Conservation (phyloP, 2,329 filamentous ascomycete genomes). For the Monosporascus sp. region DNA sequence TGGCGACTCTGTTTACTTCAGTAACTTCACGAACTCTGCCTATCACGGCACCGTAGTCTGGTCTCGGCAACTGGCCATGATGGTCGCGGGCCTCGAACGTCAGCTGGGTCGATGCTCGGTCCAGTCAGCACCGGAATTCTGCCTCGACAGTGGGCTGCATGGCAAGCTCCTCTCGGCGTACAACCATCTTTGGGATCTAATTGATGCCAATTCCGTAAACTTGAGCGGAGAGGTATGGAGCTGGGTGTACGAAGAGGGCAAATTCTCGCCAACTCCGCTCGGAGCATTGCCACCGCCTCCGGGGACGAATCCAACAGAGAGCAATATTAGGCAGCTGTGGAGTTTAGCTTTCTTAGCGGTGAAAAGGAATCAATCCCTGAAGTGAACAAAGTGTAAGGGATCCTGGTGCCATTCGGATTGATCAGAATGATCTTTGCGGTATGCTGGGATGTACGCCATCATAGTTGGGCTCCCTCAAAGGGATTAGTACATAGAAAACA, state of each 20-base stretch:
- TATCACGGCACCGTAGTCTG: constrained; percentile 63
- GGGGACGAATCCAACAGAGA: constrained; percentile 40
- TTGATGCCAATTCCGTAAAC: constrained; percentile 48
- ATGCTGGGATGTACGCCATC: too few species aligned
- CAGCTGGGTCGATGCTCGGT: constrained; percentile 49
- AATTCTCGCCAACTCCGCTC: constrained; percentile 44
- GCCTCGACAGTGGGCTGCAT: constrained; percentile 37
- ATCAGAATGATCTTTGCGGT: too few species aligned
- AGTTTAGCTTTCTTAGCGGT: constrained; percentile 55
- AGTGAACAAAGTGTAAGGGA: too few species aligned
- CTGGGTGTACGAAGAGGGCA: constrained; percentile 47
- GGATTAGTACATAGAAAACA: too few species aligned
- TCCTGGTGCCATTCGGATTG: too few species aligned
- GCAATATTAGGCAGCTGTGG: constrained; percentile 53
- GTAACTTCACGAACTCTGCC: constrained; percentile 49
- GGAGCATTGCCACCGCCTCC: constrained; percentile 44
- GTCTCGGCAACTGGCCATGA: constrained; percentile 61
- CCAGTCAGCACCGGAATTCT: constrained; percentile 40
- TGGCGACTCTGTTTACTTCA: constrained; percentile 37
- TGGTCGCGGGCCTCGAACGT: constrained; percentile 53
- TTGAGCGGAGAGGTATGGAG: constrained; percentile 58
- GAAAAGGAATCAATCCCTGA: constrained; percentile 27
- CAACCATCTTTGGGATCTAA: constrained; percentile 55
- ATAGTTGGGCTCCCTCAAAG: too few species aligned
- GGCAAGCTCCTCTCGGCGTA: constrained; percentile 46